Base-by-base conservation (phyloP, 1,284 basidiomycete species). In the Boletus semigastroideus region DNA sequence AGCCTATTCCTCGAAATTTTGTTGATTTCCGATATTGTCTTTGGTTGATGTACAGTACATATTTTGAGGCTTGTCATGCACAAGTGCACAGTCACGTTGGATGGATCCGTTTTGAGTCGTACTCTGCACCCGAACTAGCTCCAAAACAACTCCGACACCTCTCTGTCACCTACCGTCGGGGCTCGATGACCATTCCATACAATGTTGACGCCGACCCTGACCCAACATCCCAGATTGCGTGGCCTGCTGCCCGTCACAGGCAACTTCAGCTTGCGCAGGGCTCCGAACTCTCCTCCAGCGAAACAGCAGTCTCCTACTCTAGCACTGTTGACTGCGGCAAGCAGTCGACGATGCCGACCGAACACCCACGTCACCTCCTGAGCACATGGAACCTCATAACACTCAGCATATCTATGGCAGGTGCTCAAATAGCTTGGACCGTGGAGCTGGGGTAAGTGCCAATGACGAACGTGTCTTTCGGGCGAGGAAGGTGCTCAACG, bases 341-440 rank as follows among this genome's bases (percentile, higher is more conserved):
- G 52, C 54, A 27, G 19, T 48, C 53, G 1, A 48, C 56, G 0
- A 22, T 49, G 30, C 42, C 55, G 30, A 8, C 55, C 19, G 65
- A 71, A 43, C 67, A 55, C 25, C 30, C 52, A 13, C 64, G 63
- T 53, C 62, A 58, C 51, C 75, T 73, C 12, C 69, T 90, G 57
- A 77, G 83, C n/a, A 84, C 84, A 60, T 82, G 84, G 78, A 80
- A 90, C 66, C 78, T 91, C 55, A 78, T 90, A 59, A 86, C 86
- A 2, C 73, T 91, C 58, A 88, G 84, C 63, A 80, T 90, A 55
- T 86, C 87, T n/a, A 91, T 91, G 88, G 86, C 80, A 25, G 95
- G 96, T 11, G 92, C 94, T 31, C 95, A 98, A 73, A 84, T 95
- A 22, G 86, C 90, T 2, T 95, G 93, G 93, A 93, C 90, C 0